Evolutionary conservation across 73 alveolate genomes (phyloP).

Genomic region (Symbiodinium pilosum): DNA sequence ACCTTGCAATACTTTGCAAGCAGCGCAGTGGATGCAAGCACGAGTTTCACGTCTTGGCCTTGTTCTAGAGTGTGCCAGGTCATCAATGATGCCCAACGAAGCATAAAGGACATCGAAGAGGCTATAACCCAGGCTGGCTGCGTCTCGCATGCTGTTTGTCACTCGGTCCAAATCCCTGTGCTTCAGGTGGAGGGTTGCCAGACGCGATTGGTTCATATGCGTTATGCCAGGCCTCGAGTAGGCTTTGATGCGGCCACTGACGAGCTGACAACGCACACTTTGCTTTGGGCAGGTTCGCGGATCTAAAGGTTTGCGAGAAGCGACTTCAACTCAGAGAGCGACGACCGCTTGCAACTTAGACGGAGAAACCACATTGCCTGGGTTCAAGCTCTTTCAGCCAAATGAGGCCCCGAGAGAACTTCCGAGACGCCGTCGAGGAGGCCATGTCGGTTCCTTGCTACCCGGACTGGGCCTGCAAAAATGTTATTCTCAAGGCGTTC

Average conservation of each 20-base stretch:
- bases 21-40: not conserved
- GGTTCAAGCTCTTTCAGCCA: not conserved
- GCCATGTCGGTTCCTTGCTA: too few relatives aligned
- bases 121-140: constrained; percentile 2
- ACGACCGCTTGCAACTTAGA: not conserved
- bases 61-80: too few relatives aligned
- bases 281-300: constrained; percentile 15
- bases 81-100: constrained; percentile 1
- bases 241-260: too few relatives aligned
- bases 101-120: constrained; percentile 16
- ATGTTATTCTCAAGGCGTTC: too few relatives aligned
- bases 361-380: not conserved
- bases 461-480: too few relatives aligned
- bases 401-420: not conserved
- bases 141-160: not conserved
- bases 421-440: not conserved
- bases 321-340: constrained; percentile 18
- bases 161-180: not conserved
- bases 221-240: constrained; percentile 2
- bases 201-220: constrained; percentile 17
- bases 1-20: not conserved
- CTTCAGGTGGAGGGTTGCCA: constrained; percentile 4
- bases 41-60: too few relatives aligned
- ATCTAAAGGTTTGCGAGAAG: constrained; percentile 12
- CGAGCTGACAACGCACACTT: not conserved